These are phyloP conservation scores for Sugiyamaella americana DNA, from an alignment of 805 yeast species.

Conservation along the genomic window DNA sequence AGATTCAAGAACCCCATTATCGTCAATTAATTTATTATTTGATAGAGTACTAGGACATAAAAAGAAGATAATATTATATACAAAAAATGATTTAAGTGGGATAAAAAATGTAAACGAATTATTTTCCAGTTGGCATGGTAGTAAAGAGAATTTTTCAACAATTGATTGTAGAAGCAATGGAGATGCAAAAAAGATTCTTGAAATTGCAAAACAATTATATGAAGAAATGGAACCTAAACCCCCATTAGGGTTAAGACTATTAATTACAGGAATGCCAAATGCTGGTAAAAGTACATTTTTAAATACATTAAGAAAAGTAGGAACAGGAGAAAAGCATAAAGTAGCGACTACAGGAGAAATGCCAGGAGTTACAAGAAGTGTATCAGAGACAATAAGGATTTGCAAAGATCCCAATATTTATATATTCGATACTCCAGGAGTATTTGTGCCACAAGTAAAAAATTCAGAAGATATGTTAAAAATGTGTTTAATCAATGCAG, in stretches of 20 bases:
- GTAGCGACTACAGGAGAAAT: slow-evolving; percentile 81
- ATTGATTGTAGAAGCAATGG: slow-evolving; percentile 50
- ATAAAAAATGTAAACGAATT: slow-evolving; percentile 33
- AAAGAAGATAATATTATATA: slow-evolving; percentile 59
- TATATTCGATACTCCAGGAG: slow-evolving; percentile 90
- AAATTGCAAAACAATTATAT: slow-evolving; percentile 40
- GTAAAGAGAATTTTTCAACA: slow-evolving; percentile 40
- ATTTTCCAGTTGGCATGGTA: slow-evolving; percentile 46
- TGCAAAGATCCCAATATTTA: slow-evolving; percentile 55
- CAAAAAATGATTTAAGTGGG: slow-evolving; percentile 62
- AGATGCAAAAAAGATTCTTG: slow-evolving; percentile 48
- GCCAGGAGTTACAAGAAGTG: slow-evolving; percentile 83
- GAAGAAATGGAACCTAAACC: slow-evolving; percentile 56
- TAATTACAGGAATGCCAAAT: slow-evolving; percentile 93
- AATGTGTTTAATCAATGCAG: slow-evolving; percentile 68
- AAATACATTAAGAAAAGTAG: slow-evolving; percentile 57
- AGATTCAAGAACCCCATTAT: slow-evolving; percentile 84
- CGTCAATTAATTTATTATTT: slow-evolving; percentile 74
- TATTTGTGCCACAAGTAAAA: slow-evolving; percentile 68
- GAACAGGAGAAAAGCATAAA: slow-evolving; percentile 37
- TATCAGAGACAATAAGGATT: slow-evolving; percentile 69
- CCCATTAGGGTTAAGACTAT: slow-evolving; percentile 70
- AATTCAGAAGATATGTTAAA: slow-evolving; percentile 66
- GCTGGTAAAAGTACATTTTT: slow-evolving; percentile 92
- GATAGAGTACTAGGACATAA: slow-evolving; percentile 56